Evolutionary conservation across 1,284 basidiomycete species (phyloP).

Genomic region (Boletus sp.): DNA sequence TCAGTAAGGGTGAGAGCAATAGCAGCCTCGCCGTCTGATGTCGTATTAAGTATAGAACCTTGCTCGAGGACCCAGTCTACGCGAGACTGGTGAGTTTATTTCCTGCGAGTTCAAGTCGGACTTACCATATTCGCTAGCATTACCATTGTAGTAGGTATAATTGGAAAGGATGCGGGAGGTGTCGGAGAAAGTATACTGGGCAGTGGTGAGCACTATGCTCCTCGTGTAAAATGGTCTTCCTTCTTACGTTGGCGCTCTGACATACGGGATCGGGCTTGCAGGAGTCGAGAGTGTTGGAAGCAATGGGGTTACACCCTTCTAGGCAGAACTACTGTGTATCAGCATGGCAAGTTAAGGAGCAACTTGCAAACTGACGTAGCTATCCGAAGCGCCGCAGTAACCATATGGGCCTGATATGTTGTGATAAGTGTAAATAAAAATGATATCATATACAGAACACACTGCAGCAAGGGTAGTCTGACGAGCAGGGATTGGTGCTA

Average conservation of each 20-base stretch:
- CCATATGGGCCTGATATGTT: constrained; percentile 59
- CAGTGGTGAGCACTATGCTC: constrained; percentile 2
- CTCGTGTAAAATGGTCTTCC: background rate
- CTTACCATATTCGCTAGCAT: constrained; percentile 56
- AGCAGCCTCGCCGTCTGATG: constrained; percentile 58
- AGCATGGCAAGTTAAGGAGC: constrained; percentile 1
- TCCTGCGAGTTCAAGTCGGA: background rate
- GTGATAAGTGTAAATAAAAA: constrained; percentile 2
- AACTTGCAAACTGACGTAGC: constrained; percentile 37
- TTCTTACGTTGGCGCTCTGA: constrained; percentile 52
- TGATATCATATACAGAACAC: constrained; percentile 19
- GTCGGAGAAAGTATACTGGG: constrained; percentile 60
- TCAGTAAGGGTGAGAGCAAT: constrained; percentile 64
- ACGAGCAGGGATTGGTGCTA: constrained; percentile 49
- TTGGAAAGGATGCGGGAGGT: constrained; percentile 66
- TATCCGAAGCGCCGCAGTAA: constrained; percentile 54
- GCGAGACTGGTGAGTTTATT: background rate
- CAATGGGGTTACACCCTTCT: constrained; percentile 77
- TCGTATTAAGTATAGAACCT: constrained; percentile 61
- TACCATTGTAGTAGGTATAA: constrained; percentile 65
- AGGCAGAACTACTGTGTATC: constrained; percentile 57
- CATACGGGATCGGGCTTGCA: constrained; percentile 75
- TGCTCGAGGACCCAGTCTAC: constrained; percentile 70
- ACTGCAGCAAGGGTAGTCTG: constrained; percentile 69
- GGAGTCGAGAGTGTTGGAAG: constrained; percentile 58